These are phyloP conservation scores for Xanthoparmelia taractica DNA, from an alignment of 495 filamentous ascomycete species.

Conservation along the genomic window DNA sequence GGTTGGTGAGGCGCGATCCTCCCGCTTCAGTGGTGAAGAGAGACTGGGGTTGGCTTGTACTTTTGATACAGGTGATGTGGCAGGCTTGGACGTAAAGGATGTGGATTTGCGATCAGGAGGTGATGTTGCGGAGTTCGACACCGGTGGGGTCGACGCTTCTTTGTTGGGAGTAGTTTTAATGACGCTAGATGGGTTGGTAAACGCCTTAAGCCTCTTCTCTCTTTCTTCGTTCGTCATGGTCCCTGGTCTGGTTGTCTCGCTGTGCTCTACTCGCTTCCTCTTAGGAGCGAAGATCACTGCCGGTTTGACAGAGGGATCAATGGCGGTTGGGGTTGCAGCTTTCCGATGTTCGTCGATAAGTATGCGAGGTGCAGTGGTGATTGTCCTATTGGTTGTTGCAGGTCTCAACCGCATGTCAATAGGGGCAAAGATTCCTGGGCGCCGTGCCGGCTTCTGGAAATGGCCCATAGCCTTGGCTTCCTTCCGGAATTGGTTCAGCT, in stretches of 20 bases:
- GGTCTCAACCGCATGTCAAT: slow-evolving; percentile 25
- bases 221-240: slow-evolving; percentile 4
- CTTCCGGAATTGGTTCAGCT: slow-evolving; percentile 27
- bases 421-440: neutral
- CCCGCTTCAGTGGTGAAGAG: neutral
- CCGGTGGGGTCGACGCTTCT: neutral
- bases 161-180: neutral
- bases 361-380: slow-evolving; percentile 36
- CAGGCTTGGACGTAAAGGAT: neutral
- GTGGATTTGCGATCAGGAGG: neutral
- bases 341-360: slow-evolving; percentile 40
- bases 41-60: neutral
- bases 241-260: neutral
- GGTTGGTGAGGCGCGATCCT: neutral
- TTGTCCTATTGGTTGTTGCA: slow-evolving; percentile 35
- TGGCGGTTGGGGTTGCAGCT: slow-evolving; percentile 17
- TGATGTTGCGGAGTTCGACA: neutral
- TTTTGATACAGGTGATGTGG: neutral
- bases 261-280: slow-evolving; percentile 15
- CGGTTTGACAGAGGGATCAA: slow-evolving; percentile 18
- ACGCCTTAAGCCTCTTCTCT: slow-evolving; percentile 20
- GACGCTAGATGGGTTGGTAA: slow-evolving; percentile 15
- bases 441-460: slow-evolving; percentile 29
- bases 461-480: slow-evolving; percentile 34
- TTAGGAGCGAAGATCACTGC: slow-evolving; percentile 14